These are phyloP conservation scores for Iberis pinnata DNA, from an alignment of 345 rosid genomes.

Conservation along the genomic window DNA sequence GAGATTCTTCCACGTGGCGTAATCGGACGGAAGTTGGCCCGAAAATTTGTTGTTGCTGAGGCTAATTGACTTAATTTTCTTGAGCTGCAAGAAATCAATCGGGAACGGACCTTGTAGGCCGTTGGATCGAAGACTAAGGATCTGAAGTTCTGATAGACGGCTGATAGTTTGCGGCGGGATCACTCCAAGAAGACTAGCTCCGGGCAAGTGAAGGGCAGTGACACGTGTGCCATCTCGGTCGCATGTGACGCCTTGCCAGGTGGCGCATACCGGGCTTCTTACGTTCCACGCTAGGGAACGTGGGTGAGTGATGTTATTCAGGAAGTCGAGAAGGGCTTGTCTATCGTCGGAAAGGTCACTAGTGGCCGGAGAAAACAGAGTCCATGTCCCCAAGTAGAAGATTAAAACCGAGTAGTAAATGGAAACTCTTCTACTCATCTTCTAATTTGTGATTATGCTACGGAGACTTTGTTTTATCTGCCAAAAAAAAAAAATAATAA, in stretches of 20 bases:
- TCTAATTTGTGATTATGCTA: background rate
- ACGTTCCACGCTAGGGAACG: conserved; percentile 52
- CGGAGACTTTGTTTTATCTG: conserved; percentile 16
- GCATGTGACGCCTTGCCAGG: conserved; percentile 77
- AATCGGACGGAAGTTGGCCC: conserved; percentile 60
- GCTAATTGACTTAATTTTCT: conserved; percentile 49
- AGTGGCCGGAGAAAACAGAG: conserved; percentile 18
- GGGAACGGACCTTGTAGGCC: conserved; percentile 61
- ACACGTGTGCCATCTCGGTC: conserved; percentile 54
- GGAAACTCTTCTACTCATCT: conserved; percentile 12
- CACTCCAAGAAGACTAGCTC: conserved; percentile 49
- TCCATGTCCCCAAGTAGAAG: conserved; percentile 12
- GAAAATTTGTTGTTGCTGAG: conserved; percentile 59
- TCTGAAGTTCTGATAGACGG: conserved; percentile 63
- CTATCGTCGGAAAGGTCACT: conserved; percentile 59
- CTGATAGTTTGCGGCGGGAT: conserved; percentile 62
- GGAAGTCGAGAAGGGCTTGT: conserved; percentile 68
- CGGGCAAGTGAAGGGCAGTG: conserved; percentile 55
- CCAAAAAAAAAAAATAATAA: no score
- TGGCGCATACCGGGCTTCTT: conserved; percentile 43
- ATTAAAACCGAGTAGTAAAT: conserved; percentile 7
- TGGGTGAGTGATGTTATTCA: conserved; percentile 44
- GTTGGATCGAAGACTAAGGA: conserved; percentile 72
- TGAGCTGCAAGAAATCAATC: conserved; percentile 50
- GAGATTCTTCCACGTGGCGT: conserved; percentile 63